phyloP scores from a whole-genome alignment of 177 flowering plant species.

The Vitis hybrid region DNA sequence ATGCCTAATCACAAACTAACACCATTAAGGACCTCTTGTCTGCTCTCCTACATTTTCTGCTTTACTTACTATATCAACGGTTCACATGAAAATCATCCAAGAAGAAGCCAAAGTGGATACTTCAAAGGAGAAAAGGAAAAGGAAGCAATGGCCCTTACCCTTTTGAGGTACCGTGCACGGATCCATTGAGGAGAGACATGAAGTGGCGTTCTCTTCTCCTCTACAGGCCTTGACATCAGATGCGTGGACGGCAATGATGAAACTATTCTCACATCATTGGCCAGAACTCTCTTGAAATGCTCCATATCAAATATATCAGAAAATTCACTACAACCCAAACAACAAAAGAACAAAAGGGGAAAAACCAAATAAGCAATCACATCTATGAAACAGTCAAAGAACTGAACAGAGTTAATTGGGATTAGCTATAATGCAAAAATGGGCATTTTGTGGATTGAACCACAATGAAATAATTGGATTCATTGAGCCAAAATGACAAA shows the following conservation, averaged over 20 bases:
- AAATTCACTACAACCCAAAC: constrained; percentile 69
- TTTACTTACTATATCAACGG: background rate
- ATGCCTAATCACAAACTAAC: constrained; percentile 1
- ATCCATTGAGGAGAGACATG: constrained; percentile 86
- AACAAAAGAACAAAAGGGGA: background rate
- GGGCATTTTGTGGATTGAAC: background rate
- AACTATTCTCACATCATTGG: constrained; percentile 75
- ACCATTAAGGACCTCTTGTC: background rate
- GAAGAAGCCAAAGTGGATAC: background rate
- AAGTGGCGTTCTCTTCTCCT: constrained; percentile 81
- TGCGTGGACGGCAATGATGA: constrained; percentile 95
- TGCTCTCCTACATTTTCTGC: background rate
- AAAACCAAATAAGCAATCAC: background rate
- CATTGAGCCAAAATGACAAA: background rate
- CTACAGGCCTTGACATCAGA: constrained; percentile 87
- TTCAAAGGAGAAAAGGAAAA: background rate
- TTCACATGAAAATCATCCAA: background rate
- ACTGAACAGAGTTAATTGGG: background rate
- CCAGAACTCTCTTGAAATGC: constrained; percentile 83
- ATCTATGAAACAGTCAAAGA: background rate
- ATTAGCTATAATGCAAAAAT: background rate
- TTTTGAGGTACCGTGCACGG: constrained; percentile 65
- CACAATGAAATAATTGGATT: background rate
- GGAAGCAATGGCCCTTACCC: constrained; percentile 39
- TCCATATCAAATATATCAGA: constrained; percentile 96